phyloP scores from a whole-genome alignment of 2,329 filamentous ascomycete genomes.

The Aureobasidium sp. region DNA sequence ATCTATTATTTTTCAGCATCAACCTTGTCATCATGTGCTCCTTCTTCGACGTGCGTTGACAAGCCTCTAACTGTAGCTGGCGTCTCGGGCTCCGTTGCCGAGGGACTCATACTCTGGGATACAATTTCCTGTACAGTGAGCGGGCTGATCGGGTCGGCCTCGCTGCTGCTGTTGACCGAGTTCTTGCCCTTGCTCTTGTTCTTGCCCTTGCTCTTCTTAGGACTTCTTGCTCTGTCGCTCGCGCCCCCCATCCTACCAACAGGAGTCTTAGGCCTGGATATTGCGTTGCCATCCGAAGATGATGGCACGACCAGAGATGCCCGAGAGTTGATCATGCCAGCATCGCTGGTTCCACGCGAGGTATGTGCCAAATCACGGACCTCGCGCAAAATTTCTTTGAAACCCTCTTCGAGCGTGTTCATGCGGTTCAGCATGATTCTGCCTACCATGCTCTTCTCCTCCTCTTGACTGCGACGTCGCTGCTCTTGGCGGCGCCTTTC shows the following conservation, averaged over 20 bases:
- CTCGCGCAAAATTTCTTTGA: slow-evolving; percentile 56
- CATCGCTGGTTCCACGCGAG: slow-evolving; percentile 27
- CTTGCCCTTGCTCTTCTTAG: slow-evolving; percentile 3
- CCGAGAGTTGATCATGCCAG: slow-evolving; percentile 10
- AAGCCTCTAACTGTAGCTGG: neutral
- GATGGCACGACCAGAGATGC: neutral
- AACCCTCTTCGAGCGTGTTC: slow-evolving; percentile 87
- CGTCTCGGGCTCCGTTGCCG: neutral
- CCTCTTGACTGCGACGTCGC: slow-evolving; percentile 32
- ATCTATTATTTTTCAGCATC: slow-evolving; percentile 5
- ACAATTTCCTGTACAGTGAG: neutral
- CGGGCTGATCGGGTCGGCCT: slow-evolving; percentile 6
- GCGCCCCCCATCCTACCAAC: neutral
- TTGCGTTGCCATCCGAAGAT: neutral
- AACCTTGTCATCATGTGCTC: neutral
- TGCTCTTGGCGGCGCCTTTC: slow-evolving; percentile 32
- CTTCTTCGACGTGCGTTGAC: slow-evolving; percentile 3
- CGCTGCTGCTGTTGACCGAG: neutral
- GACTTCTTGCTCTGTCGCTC: slow-evolving; percentile 6
- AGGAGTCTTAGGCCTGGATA: slow-evolving; percentile 9
- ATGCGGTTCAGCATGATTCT: slow-evolving; percentile 80
- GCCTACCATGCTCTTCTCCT: slow-evolving; percentile 65
- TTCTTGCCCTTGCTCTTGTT: slow-evolving; percentile 11
- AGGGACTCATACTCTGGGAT: neutral
- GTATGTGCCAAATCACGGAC: slow-evolving; percentile 27